phyloP scores from a whole-genome alignment of 2,329 filamentous ascomycete genomes.

The Xylaria sp. region DNA sequence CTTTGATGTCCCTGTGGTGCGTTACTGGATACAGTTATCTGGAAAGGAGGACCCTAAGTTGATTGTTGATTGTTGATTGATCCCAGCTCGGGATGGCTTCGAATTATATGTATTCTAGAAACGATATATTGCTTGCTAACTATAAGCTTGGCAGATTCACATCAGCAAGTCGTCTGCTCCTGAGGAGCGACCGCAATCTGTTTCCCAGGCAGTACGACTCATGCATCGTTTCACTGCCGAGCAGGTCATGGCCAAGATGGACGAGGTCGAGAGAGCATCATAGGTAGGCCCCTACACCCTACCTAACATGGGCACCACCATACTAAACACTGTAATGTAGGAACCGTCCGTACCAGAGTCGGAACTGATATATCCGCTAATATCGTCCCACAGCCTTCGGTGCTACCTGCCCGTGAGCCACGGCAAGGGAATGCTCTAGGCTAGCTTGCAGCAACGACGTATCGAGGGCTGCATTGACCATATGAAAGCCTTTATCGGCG shows the following conservation, averaged over 20 bases:
- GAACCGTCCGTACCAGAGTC: background rate
- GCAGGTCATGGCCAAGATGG: slow-evolving; percentile 76
- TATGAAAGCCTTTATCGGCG: slow-evolving; percentile 68
- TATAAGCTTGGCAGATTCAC: slow-evolving; percentile 60
- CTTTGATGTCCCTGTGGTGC: slow-evolving; percentile 83
- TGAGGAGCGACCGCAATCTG: slow-evolving; percentile 64
- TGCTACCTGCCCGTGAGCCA: slow-evolving; percentile 56
- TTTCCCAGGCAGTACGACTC: slow-evolving; percentile 72
- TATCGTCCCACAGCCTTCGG: slow-evolving; percentile 56
- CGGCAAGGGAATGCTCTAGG: slow-evolving; percentile 59
- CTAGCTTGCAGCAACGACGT: slow-evolving; percentile 51
- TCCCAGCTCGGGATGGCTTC: background rate
- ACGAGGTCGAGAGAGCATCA: slow-evolving; percentile 58
- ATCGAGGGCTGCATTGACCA: slow-evolving; percentile 69
- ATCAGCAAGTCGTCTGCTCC: slow-evolving; percentile 67
- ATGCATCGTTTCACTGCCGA: slow-evolving; percentile 81
- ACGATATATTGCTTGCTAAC: slow-evolving; percentile 18
- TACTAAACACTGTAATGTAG: background rate
- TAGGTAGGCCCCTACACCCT: slow-evolving; percentile 3
- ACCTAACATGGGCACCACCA: background rate
- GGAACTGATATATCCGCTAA: slow-evolving; percentile 41
- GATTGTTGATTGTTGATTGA: background rate
- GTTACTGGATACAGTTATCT: slow-evolving; percentile 40
- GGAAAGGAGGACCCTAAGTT: too few species aligned
- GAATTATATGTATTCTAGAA: background rate